These are phyloP conservation scores for Actinomortierella ambigua DNA, from an alignment of 371 early-diverging fungal species.

Conservation along the genomic window DNA sequence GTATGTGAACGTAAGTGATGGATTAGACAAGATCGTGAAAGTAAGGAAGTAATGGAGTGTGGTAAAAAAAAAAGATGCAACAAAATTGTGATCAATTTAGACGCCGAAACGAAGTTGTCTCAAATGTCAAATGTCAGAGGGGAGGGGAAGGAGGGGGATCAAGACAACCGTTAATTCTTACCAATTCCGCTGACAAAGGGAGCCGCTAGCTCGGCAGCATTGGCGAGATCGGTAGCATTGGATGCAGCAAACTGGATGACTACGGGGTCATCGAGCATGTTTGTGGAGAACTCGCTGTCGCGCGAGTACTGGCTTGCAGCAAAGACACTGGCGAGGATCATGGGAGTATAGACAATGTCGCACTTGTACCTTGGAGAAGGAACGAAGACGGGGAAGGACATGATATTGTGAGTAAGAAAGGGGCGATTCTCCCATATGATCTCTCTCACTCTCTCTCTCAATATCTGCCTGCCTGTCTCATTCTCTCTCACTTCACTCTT, in stretches of 20 bases:
- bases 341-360: conserved; percentile 96
- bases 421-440: no score
- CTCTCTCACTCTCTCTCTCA: no score
- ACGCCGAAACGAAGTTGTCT: background rate
- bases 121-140: background rate
- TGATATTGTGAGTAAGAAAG: background rate
- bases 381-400: conserved; percentile 6
- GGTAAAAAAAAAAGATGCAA: no score
- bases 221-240: conserved; percentile 79
- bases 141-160: background rate
- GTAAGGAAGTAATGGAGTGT: no score
- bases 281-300: conserved; percentile 83
- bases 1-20: no score
- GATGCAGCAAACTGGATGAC: conserved; percentile 95
- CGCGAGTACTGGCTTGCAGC: conserved; percentile 81
- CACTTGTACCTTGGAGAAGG: conserved; percentile 71
- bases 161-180: conserved; percentile 8
- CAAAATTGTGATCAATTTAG: no score
- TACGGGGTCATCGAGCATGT: conserved; percentile 77
- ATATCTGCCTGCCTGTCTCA: no score
- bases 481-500: no score
- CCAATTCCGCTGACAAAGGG: conserved; percentile 78
- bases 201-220: conserved; percentile 84
- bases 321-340: conserved; percentile 97
- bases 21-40: no score